Percentiles rank a stretch among this genome's conserved stretches.
Evolutionary conservation across 2,329 filamentous ascomycete genomes (phyloP).

Genomic region (Biscogniauxia marginata): DNA sequence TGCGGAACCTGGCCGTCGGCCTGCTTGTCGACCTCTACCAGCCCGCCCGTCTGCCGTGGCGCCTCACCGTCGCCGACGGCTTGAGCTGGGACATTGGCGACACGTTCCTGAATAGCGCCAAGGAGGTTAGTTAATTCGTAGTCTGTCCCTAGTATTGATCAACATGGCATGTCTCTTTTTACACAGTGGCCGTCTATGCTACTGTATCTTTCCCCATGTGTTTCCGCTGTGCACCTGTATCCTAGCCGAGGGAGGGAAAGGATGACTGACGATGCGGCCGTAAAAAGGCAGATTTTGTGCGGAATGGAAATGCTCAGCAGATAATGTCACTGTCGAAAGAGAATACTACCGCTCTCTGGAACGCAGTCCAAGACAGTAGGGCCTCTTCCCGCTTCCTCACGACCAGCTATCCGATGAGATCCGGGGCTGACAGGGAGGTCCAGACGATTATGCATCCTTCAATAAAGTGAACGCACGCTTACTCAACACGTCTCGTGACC

Average conservation of each 20-base stretch:
- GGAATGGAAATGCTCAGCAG: slow-evolving; percentile 83
- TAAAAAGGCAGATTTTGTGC: slow-evolving; percentile 72
- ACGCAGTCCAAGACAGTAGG: slow-evolving; percentile 70
- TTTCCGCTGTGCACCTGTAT: background rate
- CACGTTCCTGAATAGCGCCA: slow-evolving; percentile 63
- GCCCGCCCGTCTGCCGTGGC: slow-evolving; percentile 51
- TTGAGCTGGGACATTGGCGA: slow-evolving; percentile 59
- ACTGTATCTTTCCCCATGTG: background rate
- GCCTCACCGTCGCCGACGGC: slow-evolving; percentile 53
- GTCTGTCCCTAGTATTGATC: too few species aligned
- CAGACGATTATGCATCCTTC: slow-evolving; percentile 73
- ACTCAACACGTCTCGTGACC: slow-evolving; percentile 69
- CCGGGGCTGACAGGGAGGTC: slow-evolving; percentile 1
- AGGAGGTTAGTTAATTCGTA: slow-evolving; percentile 58
- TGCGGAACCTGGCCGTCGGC: slow-evolving; percentile 34
- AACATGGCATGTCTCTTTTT: too few species aligned
- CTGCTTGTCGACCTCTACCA: slow-evolving; percentile 55
- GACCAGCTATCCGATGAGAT: background rate
- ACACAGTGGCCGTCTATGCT: background rate
- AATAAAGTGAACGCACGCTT: slow-evolving; percentile 73
- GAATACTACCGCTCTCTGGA: slow-evolving; percentile 80
- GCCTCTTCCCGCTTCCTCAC: slow-evolving; percentile 9
- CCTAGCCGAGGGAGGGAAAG: background rate
- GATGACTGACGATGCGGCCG: slow-evolving; percentile 3
- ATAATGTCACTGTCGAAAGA: slow-evolving; percentile 88